phyloP scores from a whole-genome alignment of 2,329 filamentous ascomycete species.

The Mycosphaerella arachidis region DNA sequence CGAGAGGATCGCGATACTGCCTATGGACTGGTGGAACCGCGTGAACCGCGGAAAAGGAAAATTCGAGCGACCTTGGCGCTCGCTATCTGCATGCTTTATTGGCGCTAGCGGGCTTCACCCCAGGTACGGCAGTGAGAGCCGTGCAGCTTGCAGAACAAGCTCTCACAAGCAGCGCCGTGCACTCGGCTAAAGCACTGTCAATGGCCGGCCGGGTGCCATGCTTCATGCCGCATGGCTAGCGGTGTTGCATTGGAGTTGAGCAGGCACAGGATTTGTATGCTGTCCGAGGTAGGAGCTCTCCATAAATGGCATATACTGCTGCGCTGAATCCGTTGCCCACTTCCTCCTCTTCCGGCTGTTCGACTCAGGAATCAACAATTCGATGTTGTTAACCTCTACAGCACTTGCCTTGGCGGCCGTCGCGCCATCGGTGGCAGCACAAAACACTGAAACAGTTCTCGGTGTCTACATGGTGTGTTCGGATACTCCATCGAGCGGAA shows the following conservation, averaged over 20 bases:
- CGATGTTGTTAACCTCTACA: not conserved
- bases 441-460: constrained; percentile 61
- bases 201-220: constrained; percentile 1
- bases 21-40: not conserved
- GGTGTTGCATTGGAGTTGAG: constrained; percentile 2
- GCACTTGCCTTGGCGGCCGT: constrained; percentile 24
- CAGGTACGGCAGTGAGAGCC: constrained; percentile 11
- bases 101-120: constrained; percentile 14
- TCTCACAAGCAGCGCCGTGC: not conserved
- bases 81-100: constrained; percentile 17
- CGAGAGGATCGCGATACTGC: not conserved
- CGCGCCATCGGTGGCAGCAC: constrained; percentile 25
- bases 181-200: not conserved
- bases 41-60: constrained; percentile 15
- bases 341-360: not conserved
- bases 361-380: too few species aligned
- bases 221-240: not conserved
- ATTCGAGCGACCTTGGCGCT: constrained; percentile 17
- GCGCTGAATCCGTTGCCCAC: not conserved
- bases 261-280: not conserved
- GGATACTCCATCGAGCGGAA: not conserved
- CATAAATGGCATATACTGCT: not conserved
- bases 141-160: constrained; percentile 9
- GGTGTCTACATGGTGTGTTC: constrained; percentile 63
- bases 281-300: not conserved